Evolutionary conservation across 768 basidiomycete genomes (phyloP), one percentile per base, ranked within the genome.

Genomic region (Leucocoprinus birnbaumii): DNA sequence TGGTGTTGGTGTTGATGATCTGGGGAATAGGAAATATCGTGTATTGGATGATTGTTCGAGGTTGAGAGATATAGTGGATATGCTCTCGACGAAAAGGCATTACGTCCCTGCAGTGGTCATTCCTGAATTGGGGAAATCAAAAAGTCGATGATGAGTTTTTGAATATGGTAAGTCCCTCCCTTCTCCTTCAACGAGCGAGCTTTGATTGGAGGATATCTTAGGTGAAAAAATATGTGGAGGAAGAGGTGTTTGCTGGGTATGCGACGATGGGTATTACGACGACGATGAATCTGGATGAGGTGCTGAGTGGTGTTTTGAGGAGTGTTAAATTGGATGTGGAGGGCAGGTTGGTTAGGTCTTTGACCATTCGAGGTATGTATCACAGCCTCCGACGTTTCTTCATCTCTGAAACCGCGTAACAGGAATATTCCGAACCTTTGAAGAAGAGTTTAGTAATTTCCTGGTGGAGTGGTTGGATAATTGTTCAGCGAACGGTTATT

Each of bases 1-100:
- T 25, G 41, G 52, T 22, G 42, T 48, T 48, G 18, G 19, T 48
- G 60, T 24, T 59, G 48, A 53, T 37, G 2, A 18, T 19, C 48
- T 35, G 31, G 31, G 0, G 34, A 31, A 4, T 61, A 89, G 86
- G 62, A 86, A 88, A 73, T 89, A 84, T 63, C 82, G 83, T 4
- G 69, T 84, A 37, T 68, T 91, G 25, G 88, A 88, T 57, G 89
- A 91, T 63, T 88, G 86, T 60, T 69, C 83, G 25, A 82, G 89
- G 21, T 68, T 91, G 19, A 80, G 87, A 31, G 84, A 89, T 55
- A 71, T 89, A 18, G 65, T 89, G 25, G 72, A 80, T 48, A 65
- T 71, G 0, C 68, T 89, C 18, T 83, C 84, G 1, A 58, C 69
- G 1, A 73, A 78, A 46, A 80, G 80, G 18, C 80, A 82, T 66